Conservation (phyloP, 495 filamentous ascomycete genomes). For the Penicillium chermesinum region DNA sequence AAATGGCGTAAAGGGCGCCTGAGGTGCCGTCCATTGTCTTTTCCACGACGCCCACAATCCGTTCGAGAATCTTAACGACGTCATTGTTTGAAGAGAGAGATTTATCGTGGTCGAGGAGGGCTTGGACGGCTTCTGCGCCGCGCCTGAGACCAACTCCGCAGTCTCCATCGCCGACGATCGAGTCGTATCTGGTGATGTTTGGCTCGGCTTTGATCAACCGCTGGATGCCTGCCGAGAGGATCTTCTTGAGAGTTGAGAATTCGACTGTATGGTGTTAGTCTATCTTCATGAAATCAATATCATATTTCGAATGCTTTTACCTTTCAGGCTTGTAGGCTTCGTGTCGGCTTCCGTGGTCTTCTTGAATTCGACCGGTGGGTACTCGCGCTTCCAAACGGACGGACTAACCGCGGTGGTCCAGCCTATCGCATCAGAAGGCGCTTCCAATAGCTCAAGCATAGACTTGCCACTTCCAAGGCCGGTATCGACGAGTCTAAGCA, state of each 20-base stretch:
- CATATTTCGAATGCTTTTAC: not conserved
- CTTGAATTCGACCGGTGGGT: not conserved
- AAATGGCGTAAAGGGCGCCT: not conserved
- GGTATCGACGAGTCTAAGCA: not conserved
- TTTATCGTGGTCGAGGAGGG: not conserved
- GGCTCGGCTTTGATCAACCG: not conserved
- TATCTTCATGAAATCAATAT: not conserved
- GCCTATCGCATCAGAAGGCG: not conserved
- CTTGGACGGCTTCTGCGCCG: not conserved
- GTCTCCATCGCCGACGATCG: not conserved
- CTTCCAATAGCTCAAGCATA: not conserved
- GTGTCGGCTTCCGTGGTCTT: not conserved
- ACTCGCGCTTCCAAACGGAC: not conserved
- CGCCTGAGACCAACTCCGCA: not conserved
- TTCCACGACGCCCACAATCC: not conserved
- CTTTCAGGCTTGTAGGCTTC: not conserved
- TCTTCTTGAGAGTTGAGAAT: not conserved
- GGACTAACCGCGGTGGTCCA: not conserved
- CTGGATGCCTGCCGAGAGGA: not conserved
- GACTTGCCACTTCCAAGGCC: not conserved
- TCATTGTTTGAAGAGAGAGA: not conserved
- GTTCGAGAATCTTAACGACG: not conserved
- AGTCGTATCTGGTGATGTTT: not conserved
- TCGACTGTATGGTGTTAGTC: not conserved
- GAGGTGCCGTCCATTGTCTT: not conserved